A percentile compares a stretch with the other conserved stretches of the same genome.
These are phyloP conservation scores for Neoboletus subvelutipes DNA, from an alignment of 768 basidiomycete species.

Conservation along the genomic window DNA sequence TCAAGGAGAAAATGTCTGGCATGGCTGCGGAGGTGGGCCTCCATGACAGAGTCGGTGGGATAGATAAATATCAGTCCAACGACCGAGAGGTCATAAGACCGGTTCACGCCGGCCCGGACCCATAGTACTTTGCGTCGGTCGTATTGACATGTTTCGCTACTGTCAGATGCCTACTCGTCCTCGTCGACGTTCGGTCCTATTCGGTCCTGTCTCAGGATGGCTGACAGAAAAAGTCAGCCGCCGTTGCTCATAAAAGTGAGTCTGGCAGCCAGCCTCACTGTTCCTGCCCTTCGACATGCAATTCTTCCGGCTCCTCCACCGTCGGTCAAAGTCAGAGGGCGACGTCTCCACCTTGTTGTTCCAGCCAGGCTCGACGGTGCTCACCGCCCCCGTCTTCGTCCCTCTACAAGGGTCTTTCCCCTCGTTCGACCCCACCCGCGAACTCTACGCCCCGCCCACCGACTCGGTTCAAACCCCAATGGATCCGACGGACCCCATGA, in stretches of 20 bases:
- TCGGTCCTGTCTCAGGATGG: neutral
- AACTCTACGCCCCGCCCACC: constrained; percentile 19
- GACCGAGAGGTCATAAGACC: neutral
- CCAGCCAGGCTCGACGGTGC: neutral
- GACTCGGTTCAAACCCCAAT: neutral
- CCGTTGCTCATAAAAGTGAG: constrained; percentile 17
- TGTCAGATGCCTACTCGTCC: neutral
- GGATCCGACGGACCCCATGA: neutral
- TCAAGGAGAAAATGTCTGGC: constrained; percentile 26
- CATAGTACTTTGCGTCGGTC: too few species aligned
- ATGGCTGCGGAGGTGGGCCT: constrained; percentile 4
- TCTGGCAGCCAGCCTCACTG: neutral
- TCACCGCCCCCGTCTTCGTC: constrained; percentile 24
- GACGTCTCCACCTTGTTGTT: constrained; percentile 32
- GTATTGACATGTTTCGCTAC: neutral
- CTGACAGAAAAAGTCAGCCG: constrained; percentile 23
- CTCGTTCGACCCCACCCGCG: constrained; percentile 24
- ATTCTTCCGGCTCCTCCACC: constrained; percentile 48
- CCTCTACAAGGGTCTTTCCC: constrained; percentile 22
- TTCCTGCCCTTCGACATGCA: constrained; percentile 34
- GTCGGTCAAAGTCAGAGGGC: constrained; percentile 47
- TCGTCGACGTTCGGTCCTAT: neutral
- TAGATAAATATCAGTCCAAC: neutral
- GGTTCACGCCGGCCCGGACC: neutral
- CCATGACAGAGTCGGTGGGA: neutral